Conservation (phyloP, 2,329 filamentous ascomycete genomes). For the Apiospora aurea region DNA sequence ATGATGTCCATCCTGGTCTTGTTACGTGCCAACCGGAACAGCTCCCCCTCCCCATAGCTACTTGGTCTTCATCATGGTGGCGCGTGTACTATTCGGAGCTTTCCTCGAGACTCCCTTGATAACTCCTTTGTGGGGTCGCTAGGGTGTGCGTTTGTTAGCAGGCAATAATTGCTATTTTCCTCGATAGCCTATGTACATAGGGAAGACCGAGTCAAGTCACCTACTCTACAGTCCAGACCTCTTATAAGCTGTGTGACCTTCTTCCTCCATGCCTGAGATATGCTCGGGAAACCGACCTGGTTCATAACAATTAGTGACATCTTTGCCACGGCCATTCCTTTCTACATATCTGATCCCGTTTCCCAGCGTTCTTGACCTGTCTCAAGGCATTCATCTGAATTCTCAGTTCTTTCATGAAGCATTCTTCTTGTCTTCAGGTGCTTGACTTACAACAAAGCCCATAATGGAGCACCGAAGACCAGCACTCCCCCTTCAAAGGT, state of each 20-base stretch:
- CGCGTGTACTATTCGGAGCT: slow-evolving; percentile 37
- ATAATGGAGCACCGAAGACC: slow-evolving; percentile 52
- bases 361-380: slow-evolving; percentile 43
- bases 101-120: slow-evolving; percentile 40
- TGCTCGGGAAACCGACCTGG: slow-evolving; percentile 34
- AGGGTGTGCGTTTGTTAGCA: slow-evolving; percentile 35
- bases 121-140: slow-evolving; percentile 31
- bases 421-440: slow-evolving; percentile 40
- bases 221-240: slow-evolving; percentile 21
- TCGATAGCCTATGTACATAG: slow-evolving; percentile 24
- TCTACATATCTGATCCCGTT: slow-evolving; percentile 44
- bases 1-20: slow-evolving; percentile 33
- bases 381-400: slow-evolving; percentile 43
- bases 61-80: slow-evolving; percentile 33
- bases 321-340: slow-evolving; percentile 47
- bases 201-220: slow-evolving; percentile 7
- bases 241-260: slow-evolving; percentile 44
- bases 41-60: slow-evolving; percentile 20
- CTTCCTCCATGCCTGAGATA: slow-evolving; percentile 41
- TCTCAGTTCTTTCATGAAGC: slow-evolving; percentile 41
- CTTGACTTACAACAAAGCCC: slow-evolving; percentile 32
- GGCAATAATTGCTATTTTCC: slow-evolving; percentile 35
- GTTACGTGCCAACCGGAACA: slow-evolving; percentile 39
- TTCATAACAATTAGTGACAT: slow-evolving; percentile 39
- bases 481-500: slow-evolving; percentile 59